phyloP scores from a whole-genome alignment of 2,329 filamentous ascomycete genomes.

The Sclerotinia trifoliorum region DNA sequence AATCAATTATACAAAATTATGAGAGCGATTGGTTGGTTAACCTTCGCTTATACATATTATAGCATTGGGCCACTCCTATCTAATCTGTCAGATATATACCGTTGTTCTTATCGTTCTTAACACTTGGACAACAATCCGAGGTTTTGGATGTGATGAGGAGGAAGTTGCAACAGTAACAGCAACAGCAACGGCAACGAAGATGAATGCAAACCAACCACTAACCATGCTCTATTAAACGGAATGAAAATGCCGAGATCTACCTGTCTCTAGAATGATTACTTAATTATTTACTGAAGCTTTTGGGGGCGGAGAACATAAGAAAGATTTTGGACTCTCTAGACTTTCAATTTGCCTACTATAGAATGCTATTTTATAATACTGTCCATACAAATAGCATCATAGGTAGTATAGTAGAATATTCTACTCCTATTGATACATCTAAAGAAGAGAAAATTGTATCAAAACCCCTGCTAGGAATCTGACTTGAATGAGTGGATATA shows the following conservation, averaged over 20 bases:
- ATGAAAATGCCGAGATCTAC: too few species aligned
- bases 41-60: conserved; percentile 20
- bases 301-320: not conserved
- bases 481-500: not conserved
- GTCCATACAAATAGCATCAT: not conserved
- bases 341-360: not conserved
- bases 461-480: not conserved
- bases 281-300: not conserved
- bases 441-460: not conserved
- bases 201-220: not conserved
- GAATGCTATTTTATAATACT: not conserved
- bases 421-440: not conserved
- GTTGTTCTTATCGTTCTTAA: conserved; percentile 19
- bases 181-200: not conserved
- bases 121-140: conserved; percentile 40
- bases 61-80: conserved; percentile 16
- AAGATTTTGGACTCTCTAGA: not conserved
- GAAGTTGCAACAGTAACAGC: not conserved
- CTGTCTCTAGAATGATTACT: too few species aligned
- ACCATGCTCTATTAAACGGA: not conserved
- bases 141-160: conserved; percentile 2
- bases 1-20: not conserved
- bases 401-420: not conserved
- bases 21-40: conserved; percentile 1
- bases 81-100: conserved; percentile 13